A percentile compares a stretch with the other conserved stretches of the same genome.
These are phyloP conservation scores for Globisporangium sylvaticum DNA, from an alignment of 352 stramenopile genomes.

Conservation along the genomic window DNA sequence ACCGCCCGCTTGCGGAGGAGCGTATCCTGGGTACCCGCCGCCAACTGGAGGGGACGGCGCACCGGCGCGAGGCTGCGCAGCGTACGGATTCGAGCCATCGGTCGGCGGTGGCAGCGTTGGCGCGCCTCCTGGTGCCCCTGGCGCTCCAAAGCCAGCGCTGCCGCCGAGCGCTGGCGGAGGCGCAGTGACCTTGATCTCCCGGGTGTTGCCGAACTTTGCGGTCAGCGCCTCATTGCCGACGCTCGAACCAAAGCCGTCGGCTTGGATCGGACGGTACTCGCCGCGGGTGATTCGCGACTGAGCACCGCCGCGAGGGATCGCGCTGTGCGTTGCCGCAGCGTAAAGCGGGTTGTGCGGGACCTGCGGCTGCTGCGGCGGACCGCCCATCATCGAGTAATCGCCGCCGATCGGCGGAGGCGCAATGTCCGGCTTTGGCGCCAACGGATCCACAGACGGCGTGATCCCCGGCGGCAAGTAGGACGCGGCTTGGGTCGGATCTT, in stretches of 20 bases:
- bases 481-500: slow-evolving; percentile 61
- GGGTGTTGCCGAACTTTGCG: slow-evolving; percentile 87
- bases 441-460: slow-evolving; percentile 63
- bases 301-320: slow-evolving; percentile 56
- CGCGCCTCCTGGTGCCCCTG: slow-evolving; percentile 1
- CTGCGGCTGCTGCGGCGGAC: slow-evolving; percentile 17
- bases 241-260: slow-evolving; percentile 86
- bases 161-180: slow-evolving; percentile 44
- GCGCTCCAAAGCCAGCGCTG: neutral
- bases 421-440: slow-evolving; percentile 57
- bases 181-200: slow-evolving; percentile 73
- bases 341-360: slow-evolving; percentile 61
- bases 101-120: slow-evolving; percentile 12
- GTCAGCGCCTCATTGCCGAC: slow-evolving; percentile 87
- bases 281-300: slow-evolving; percentile 53
- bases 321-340: slow-evolving; percentile 72
- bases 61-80: slow-evolving; percentile 25
- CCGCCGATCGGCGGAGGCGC: slow-evolving; percentile 57
- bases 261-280: slow-evolving; percentile 82
- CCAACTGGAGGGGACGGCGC: slow-evolving; percentile 21
- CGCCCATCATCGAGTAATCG: slow-evolving; percentile 35
- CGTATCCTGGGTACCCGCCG: slow-evolving; percentile 30
- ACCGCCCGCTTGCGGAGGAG: slow-evolving; percentile 6
- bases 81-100: slow-evolving; percentile 57
- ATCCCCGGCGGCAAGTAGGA: slow-evolving; percentile 71